phyloP scores from a whole-genome alignment of 2,329 filamentous ascomycete species.

The Cladorrhinum sp. region DNA sequence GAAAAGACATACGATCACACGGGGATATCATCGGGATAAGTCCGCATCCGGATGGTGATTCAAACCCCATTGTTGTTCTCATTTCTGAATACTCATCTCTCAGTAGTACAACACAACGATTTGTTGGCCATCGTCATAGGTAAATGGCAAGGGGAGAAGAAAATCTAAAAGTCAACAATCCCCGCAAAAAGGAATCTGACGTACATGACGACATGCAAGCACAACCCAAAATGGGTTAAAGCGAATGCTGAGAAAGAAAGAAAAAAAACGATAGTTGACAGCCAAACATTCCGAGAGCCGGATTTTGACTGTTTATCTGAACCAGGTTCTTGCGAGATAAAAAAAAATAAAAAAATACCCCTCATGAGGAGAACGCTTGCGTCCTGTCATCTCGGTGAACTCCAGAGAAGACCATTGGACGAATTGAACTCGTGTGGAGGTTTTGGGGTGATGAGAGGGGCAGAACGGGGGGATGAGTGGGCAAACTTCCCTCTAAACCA shows the following conservation, averaged over 20 bases:
- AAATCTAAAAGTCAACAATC: background rate
- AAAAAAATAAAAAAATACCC: background rate
- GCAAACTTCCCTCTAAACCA: background rate
- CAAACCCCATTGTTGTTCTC: background rate
- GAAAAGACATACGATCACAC: background rate
- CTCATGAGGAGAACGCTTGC: background rate
- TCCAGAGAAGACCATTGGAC: no score
- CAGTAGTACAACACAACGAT: no score
- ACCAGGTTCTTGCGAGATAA: background rate
- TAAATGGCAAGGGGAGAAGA: background rate
- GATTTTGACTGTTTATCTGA: background rate
- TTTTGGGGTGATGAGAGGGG: background rate
- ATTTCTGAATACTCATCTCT: background rate
- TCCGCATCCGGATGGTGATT: background rate
- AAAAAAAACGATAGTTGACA: background rate
- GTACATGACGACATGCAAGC: conserved; percentile 9
- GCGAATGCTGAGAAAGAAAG: background rate
- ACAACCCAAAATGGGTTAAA: background rate
- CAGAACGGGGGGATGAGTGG: background rate
- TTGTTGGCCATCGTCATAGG: no score
- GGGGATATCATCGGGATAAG: conserved; percentile 5
- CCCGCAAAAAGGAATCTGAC: conserved; percentile 8
- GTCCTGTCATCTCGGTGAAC: no score
- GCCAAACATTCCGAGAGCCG: background rate
- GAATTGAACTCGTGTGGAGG: no score